Conservation (phyloP, 1,139 yeast genomes). For the Yamadazyma pseudoaaseri region DNA sequence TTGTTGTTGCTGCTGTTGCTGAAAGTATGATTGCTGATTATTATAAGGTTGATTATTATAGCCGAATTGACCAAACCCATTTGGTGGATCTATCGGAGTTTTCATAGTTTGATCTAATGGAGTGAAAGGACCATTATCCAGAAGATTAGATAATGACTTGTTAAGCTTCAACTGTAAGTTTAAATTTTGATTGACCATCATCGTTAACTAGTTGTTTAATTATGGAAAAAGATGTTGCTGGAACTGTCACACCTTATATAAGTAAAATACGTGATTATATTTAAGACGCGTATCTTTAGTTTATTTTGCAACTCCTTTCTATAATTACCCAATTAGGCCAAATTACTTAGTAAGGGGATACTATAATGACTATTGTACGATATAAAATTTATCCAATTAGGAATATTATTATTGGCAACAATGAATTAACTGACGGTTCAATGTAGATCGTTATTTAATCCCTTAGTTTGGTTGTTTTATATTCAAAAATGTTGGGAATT, state of each 20-base stretch:
- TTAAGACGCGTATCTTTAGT: constrained; percentile 3
- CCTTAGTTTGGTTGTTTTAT: too few species aligned
- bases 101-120: constrained; percentile 46
- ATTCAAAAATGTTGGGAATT: too few species aligned
- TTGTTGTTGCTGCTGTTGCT: constrained; percentile 7
- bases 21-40: constrained; percentile 4
- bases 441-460: too few species aligned
- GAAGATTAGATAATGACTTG: constrained; percentile 24
- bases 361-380: too few species aligned
- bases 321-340: constrained; percentile 3
- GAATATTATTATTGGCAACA: too few species aligned
- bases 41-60: background rate
- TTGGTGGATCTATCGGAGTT: constrained; percentile 40
- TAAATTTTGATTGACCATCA: constrained; percentile 29
- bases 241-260: background rate
- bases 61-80: constrained; percentile 9
- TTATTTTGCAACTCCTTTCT: constrained; percentile 3
- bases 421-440: too few species aligned
- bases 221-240: background rate
- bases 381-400: too few species aligned
- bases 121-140: constrained; percentile 37
- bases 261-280: constrained; percentile 3
- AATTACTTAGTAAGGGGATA: too few species aligned
- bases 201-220: constrained; percentile 5
- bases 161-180: constrained; percentile 29